Evolutionary conservation across 23 red algal genomes (phyloP), one percentile per base, ranked within the genome.

Genomic region (Gracilaria domingensis): DNA sequence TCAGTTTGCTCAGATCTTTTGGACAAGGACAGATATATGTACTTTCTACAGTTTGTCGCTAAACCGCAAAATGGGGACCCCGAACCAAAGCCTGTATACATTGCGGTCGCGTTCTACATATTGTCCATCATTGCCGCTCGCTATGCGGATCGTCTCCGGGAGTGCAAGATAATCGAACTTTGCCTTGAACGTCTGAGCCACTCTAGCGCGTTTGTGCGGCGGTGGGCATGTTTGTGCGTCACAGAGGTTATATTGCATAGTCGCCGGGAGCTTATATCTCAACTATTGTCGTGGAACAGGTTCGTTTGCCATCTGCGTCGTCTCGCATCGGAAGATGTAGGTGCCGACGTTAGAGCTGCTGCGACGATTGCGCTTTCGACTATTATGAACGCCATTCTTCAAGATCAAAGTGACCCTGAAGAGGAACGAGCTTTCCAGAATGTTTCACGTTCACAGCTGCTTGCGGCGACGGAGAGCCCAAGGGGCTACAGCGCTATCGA

Each of bases 21-120:
- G 24, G 93, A 93, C 25, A 91, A 95, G 61, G 81, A 94, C 38
- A 75, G 94, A 8, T 82, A 94, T 37, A 42, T 58, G 16, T 95
- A 94, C 75, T 99, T 99, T 88, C 28, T 94, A 13, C 33, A 81
- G 5, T 96, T 95, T 58, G 79, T 91, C 3, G 79, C 75, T 1
- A 65, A 87, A 35, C 58, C 58, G 32, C 82, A 95, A 44, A 49
- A 49, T 47, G 37, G 36, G 48, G 70, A 61, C 12, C 45, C 44
- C 42, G 64, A 82, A 35, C 58, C 80, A n/a, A 80, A 67, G 32
- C 87, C 91, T 32, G 91, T 91, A 29, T 83, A 89, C 81, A 34
- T 95, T 33, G 91, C 94, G 2, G 66, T 93, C 20, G 94, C 97
- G 44, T 71, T 94, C 11, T 99, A 91, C 75, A 94, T 99, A 5